Base-by-base conservation (phyloP, 768 basidiomycete species). In the Lentinula lateritia region DNA sequence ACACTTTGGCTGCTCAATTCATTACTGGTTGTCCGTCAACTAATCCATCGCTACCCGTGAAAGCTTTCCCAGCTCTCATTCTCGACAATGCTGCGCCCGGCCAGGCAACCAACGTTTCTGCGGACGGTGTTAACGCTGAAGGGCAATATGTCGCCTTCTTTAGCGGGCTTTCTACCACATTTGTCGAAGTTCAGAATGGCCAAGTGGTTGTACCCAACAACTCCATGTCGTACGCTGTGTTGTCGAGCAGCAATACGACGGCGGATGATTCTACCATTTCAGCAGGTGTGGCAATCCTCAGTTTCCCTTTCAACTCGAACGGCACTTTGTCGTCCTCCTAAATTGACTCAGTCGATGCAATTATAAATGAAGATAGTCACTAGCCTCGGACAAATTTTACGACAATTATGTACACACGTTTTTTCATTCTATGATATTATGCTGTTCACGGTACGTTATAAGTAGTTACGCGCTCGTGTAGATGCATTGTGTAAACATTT, bases 1-100 rank as follows among this genome's bases (percentile, higher is more conserved):
- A 64, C 65, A 75, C 76, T 23, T 64, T 80, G n/a, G 78, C 75
- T 6, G 70, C 75, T 0, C 65, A 70, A 1, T 84, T 86, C 74
- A 84, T 87, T 72, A 74, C 68, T 9, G 69, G 71, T 0, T 89
- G 87, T 72, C 87, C 86, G 0, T 63, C 73, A 6, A 70, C 77
- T 62, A 88, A 87, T 73, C 81, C 83, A 0, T 61, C 75, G 15
- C 75, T 86, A 9, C 82, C 74, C 8, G 76, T 82, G 63, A 78
- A 74, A 56, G 74, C 83, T 12, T 86, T 85, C 78, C 82, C 86
- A 1, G 63, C 73, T 13, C 76, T 87, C 60, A 68, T 71, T 6
- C 60, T 74, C 48, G 65, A 64, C 6, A 61, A 68, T 18, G 62
- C 72, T 62, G 63, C 68, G 7, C 63, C 77, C 23, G 74, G 73